Evolutionary conservation across 257 asterid genomes (phyloP), one percentile per base, ranked within the genome.

Genomic region (Nicotiana undulata): DNA sequence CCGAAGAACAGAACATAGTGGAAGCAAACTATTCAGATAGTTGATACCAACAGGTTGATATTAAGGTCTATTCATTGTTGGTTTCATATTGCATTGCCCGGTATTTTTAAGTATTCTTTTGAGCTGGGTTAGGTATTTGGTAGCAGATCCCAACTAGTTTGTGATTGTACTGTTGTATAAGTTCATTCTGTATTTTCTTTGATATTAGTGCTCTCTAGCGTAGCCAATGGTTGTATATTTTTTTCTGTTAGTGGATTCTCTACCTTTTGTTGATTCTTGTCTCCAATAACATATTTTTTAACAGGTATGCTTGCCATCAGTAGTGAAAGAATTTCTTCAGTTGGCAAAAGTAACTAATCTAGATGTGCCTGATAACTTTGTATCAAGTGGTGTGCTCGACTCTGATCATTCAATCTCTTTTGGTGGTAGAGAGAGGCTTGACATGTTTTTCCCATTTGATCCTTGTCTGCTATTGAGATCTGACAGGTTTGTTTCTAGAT

Each of bases 381-480:
- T 74, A 29, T 78, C 91, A 55, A 49, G 80, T 16, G 90, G 88
- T 65, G 83, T 82, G 75, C 63, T 86, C 61, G 98, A 91, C 83
- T 89, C 95, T 0, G 92, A 92, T 81, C 87, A 87, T 85, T 89
- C 97, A 8, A 84, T 66, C 83, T 89, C 92, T 59, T 93, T 89
- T 86, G 97, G 97, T 82, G 99, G 96, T 28, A 3, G 66, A 53
- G 89, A 92, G 82, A 90, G 95, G 84, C 89, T 92, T 9, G 99
- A 92, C 85, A 89, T 81, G 89, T 92, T 95, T 84, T 95, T 95
- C 82, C 99, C 99, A 53, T 95, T 95, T 77, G 97, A 95, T 84
- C 99, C 99, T 0, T 92, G 97, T 84, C 83, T 93, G 31, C 87
- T 95, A 59, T 89, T 87, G 89, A 93, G 88, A 84, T 89, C 97